Conservation (phyloP, 306 rosid species). For the peach (Prunus persica) region Prunus_persica_NCBIv2 NC_034014.1:28609501-28610000, state of each 20-base stretch:
- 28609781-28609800: not conserved
- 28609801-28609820: not conserved
- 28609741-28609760: not conserved
- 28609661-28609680: not conserved
- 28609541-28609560: not conserved
- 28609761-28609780: not conserved
- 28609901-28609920: too few relatives aligned
- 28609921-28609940: not conserved
- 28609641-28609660: not conserved
- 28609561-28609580: not conserved
- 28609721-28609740: not conserved
- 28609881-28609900: too few relatives aligned
- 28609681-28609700: not conserved
- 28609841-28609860: too few relatives aligned
- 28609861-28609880: too few relatives aligned
- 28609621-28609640: constrained; percentile 3
- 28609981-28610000: not conserved
- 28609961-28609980: not conserved
- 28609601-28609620: constrained; percentile 10
- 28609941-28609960: not conserved
- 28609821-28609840: too few relatives aligned
- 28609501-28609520: constrained; percentile 9
- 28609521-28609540: constrained; percentile 2
- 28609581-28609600: constrained; percentile 1
- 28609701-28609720: not conserved